Conservation (phyloP, 2,329 filamentous ascomycete species). For the Trichoderma oligosporum region DNA sequence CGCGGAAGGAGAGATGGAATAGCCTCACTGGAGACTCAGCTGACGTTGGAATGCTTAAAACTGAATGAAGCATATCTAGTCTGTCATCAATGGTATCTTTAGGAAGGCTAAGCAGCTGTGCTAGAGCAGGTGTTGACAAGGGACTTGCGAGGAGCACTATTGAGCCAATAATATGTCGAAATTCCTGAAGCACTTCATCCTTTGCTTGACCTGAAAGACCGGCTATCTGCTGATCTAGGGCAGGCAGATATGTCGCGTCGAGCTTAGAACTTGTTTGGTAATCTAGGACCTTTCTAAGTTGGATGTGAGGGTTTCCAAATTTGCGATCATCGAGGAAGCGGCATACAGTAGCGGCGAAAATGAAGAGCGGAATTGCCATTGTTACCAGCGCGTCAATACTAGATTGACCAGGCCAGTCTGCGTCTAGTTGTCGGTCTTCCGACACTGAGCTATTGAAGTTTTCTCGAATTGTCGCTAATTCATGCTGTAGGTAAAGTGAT, state of each 20-base stretch:
- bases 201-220: background rate
- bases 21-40: constrained; percentile 28
- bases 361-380: constrained; percentile 35
- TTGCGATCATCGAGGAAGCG: constrained; percentile 28
- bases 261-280: constrained; percentile 19
- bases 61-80: constrained; percentile 33
- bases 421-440: background rate
- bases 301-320: constrained; percentile 22
- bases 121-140: constrained; percentile 28
- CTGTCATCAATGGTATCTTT: constrained; percentile 20
- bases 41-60: constrained; percentile 31
- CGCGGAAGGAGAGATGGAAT: constrained; percentile 5
- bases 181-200: constrained; percentile 23
- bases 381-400: constrained; percentile 19
- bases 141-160: constrained; percentile 32
- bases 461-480: background rate
- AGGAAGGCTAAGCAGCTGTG: constrained; percentile 27
- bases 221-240: constrained; percentile 18
- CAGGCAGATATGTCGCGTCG: constrained; percentile 22
- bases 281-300: constrained; percentile 27
- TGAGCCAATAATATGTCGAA: constrained; percentile 31
- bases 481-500: background rate
- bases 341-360: constrained; percentile 34
- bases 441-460: background rate
- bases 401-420: constrained; percentile 14